These are phyloP conservation scores for Globisporangium uncinulatum DNA, from an alignment of 352 stramenopile genomes.

Conservation along the genomic window DNA sequence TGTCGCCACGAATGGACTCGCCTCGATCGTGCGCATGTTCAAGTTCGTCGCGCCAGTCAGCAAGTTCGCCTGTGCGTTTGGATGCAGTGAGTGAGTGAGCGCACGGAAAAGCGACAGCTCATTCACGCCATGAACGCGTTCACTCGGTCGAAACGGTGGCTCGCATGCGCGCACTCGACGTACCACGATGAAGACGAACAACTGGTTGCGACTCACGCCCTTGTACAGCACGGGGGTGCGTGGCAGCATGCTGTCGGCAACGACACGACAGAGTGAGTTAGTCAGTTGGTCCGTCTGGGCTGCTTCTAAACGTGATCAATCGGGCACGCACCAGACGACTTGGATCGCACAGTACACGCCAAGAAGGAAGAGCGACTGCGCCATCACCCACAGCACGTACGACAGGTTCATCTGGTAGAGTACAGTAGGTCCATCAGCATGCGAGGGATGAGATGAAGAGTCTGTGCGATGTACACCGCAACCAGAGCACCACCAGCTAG, in stretches of 20 bases:
- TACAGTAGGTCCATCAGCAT: slow-evolving; percentile 4
- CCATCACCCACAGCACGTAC: slow-evolving; percentile 77
- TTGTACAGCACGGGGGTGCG: slow-evolving; percentile 60
- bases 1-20: slow-evolving; percentile 25
- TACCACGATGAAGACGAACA: slow-evolving; percentile 82
- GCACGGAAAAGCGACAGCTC: too few species aligned
- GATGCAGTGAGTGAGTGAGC: neutral
- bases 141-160: too few species aligned
- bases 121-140: too few species aligned
- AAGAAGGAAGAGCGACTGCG: slow-evolving; percentile 52
- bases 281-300: neutral
- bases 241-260: slow-evolving; percentile 41
- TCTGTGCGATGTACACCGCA: neutral
- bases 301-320: neutral
- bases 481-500: neutral
- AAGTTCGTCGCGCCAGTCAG: slow-evolving; percentile 73
- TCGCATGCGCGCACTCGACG: neutral
- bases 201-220: slow-evolving; percentile 76
- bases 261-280: neutral
- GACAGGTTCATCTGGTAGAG: slow-evolving; percentile 58
- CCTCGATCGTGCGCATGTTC: slow-evolving; percentile 79
- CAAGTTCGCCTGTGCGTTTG: slow-evolving; percentile 50
- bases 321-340: slow-evolving; percentile 47
- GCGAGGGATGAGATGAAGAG: neutral
- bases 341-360: slow-evolving; percentile 51